Evolutionary conservation across 2,329 filamentous ascomycete genomes (phyloP).

Genomic region (Chrysoporthe puriensis): DNA sequence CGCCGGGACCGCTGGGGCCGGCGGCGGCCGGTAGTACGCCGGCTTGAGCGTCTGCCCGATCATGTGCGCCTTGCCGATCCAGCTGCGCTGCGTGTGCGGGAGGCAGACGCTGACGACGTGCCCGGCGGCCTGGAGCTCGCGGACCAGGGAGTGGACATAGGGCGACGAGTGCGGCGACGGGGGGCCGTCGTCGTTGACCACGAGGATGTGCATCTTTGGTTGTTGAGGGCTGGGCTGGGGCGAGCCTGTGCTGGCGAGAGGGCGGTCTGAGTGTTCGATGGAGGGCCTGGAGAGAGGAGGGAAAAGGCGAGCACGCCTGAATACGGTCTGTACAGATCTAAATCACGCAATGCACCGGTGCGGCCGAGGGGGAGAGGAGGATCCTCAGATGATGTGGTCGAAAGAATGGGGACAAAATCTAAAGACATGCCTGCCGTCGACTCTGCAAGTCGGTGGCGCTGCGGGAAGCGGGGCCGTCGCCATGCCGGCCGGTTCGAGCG

Average conservation of each 20-base stretch:
- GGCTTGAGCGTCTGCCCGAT: constrained; percentile 87
- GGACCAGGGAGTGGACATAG: constrained; percentile 76
- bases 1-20: constrained; percentile 39
- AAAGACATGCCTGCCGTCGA: constrained; percentile 13
- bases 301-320: background rate
- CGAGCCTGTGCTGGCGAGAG: background rate
- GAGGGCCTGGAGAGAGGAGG: background rate
- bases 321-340: background rate
- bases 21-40: constrained; percentile 73
- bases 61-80: constrained; percentile 98
- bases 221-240: background rate
- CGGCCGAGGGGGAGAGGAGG: background rate
- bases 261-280: background rate
- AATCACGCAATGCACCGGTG: background rate
- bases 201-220: constrained; percentile 62
- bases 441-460: background rate
- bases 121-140: constrained; percentile 71
- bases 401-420: constrained; percentile 6
- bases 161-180: constrained; percentile 78
- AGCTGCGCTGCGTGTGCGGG: constrained; percentile 88
- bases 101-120: constrained; percentile 91
- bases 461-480: constrained; percentile 18
- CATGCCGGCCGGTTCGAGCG: constrained; percentile 14
- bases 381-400: background rate
- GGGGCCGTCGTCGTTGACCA: constrained; percentile 81